Base-by-base conservation (phyloP, 1,139 yeast genomes). In the Torulaspora pretoriensis region DNA sequence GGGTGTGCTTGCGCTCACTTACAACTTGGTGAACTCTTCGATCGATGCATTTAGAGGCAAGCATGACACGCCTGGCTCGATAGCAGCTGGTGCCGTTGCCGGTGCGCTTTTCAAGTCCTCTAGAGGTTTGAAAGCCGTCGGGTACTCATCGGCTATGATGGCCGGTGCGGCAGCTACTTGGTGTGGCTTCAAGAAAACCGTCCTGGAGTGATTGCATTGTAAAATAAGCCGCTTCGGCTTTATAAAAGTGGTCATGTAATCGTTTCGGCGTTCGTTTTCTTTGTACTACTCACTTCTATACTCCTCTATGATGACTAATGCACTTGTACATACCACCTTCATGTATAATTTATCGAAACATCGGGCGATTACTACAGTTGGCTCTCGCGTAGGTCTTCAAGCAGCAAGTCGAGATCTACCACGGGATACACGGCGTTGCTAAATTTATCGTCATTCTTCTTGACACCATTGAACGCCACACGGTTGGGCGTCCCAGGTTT, bases 31-130 rank as follows among this genome's bases (percentile, higher is more conserved):
- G 56, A 92, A 89, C 68, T 80, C 95, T 28, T 65, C 83, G 12
- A 74, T 92, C 54, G 97, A 88, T 64, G 77, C 79, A 39, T 61
- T 80, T 46, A 82, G 97, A 69, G 97, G 95, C 44, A 78, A 82
- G 65, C 97, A 90, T 66, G 97, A 92, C 67, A 83, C 83, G 59
- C 63, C 70, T 46, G 92, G 92, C 68, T 85, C 97, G 12, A 67
- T 92, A 35, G 84, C 77, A 17, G 87, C 97, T 2, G 98, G 98
- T 59, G 95, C 92, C 17, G 63, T 90, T 47, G 81, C 97, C 2
- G 98, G 98, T 56, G 97, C 96, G 2, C 60, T 92, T 33, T 92
- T 88, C 73, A 85, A 86, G 68, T 81, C 90, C 53, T 80, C 95
- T 45, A 81, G 83, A 51, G 97, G 98, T 30, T 55, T 82, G 42